These are phyloP conservation scores for Verticillium tricorpus DNA, from an alignment of 2,329 filamentous ascomycete genomes.

Conservation along the genomic window DNA sequence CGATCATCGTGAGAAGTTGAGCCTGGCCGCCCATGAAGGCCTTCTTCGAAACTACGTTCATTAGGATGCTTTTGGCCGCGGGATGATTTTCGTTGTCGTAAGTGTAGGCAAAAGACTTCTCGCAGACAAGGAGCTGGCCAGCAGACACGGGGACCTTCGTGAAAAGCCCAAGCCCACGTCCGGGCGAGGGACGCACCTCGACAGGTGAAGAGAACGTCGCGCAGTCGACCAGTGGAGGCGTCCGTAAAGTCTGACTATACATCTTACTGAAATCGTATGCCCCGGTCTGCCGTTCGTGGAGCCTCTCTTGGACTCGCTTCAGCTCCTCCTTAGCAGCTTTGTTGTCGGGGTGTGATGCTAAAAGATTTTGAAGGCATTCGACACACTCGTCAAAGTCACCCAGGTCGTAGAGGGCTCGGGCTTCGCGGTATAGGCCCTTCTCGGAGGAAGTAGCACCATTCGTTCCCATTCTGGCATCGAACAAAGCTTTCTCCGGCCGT, in stretches of 20 bases:
- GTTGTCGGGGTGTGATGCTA: constrained; percentile 28
- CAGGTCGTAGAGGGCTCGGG: constrained; percentile 39
- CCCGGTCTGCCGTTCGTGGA: constrained; percentile 33
- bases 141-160: constrained; percentile 39
- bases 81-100: constrained; percentile 19
- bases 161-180: constrained; percentile 46
- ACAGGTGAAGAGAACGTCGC: constrained; percentile 40
- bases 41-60: constrained; percentile 29
- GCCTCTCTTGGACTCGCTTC: constrained; percentile 20
- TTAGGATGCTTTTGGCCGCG: constrained; percentile 22
- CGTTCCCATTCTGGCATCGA: constrained; percentile 18
- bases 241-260: constrained; percentile 28
- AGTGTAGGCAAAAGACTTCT: constrained; percentile 47
- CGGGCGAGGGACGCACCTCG: constrained; percentile 31
- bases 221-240: constrained; percentile 38
- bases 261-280: constrained; percentile 31
- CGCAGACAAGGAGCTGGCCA: constrained; percentile 49
- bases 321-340: constrained; percentile 22
- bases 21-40: constrained; percentile 31
- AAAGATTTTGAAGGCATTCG: constrained; percentile 26
- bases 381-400: constrained; percentile 29
- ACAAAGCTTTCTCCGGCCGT: constrained; percentile 22
- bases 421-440: constrained; percentile 39
- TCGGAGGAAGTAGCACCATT: constrained; percentile 22
- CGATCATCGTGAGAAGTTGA: constrained; percentile 31